Conservation (phyloP, 331 rosid species). For the Arachis monticola region DNA sequence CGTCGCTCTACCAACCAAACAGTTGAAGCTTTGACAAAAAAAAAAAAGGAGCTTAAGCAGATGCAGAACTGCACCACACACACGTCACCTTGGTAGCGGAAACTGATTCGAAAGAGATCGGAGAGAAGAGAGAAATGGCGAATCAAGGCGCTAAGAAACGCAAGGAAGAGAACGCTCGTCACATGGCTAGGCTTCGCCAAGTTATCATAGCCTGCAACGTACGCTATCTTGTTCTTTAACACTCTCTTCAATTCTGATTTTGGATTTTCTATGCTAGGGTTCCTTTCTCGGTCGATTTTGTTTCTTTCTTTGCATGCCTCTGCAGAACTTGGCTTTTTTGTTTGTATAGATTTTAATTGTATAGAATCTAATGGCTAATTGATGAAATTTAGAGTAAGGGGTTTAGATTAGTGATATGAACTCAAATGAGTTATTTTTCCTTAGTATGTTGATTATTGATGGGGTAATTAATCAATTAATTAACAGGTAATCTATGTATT, state of each 20-base stretch:
- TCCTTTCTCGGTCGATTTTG: neutral
- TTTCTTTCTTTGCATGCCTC: neutral
- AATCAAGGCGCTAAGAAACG: constrained; percentile 99
- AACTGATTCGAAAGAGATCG: neutral
- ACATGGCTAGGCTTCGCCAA: constrained; percentile 74
- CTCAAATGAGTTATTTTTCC: neutral
- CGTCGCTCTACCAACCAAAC: neutral
- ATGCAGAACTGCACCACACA: neutral
- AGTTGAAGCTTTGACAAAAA: neutral
- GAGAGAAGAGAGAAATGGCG: constrained; percentile 60
- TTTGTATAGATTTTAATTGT: neutral
- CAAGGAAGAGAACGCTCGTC: constrained; percentile 86
- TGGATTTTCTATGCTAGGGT: neutral
- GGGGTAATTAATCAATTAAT: neutral
- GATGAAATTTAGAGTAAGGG: neutral
- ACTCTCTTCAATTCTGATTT: constrained; percentile 1
- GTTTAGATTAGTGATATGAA: neutral
- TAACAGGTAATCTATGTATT: constrained; percentile 67
- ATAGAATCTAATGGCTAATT: neutral
- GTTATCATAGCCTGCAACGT: constrained; percentile 84
- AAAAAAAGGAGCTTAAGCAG: neutral
- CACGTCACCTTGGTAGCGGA: neutral
- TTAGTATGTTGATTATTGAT: constrained; percentile 6
- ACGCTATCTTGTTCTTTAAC: constrained; percentile 4
- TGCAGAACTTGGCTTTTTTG: neutral